phyloP scores from a whole-genome alignment of 805 yeast species.

The Metschnikowia borealis region DNA sequence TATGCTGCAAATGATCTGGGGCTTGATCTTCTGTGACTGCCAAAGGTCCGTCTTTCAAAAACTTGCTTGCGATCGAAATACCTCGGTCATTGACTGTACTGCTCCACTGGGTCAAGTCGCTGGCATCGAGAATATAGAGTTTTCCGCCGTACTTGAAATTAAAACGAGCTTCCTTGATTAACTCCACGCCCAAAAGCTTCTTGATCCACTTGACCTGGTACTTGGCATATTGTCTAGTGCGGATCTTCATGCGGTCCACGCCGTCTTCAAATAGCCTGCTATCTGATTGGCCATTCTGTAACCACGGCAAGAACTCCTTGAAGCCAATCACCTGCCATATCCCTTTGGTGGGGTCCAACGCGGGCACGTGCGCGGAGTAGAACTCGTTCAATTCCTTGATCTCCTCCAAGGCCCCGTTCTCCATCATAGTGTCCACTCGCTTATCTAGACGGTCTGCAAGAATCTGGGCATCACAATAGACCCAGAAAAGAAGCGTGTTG shows the following conservation, averaged over 20 bases:
- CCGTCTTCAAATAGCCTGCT: conserved; percentile 38
- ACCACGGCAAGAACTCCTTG: conserved; percentile 81
- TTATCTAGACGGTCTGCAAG: conserved; percentile 63
- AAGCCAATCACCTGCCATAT: conserved; percentile 95
- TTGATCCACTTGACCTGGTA: conserved; percentile 89
- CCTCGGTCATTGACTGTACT: conserved; percentile 56
- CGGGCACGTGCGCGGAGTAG: conserved; percentile 30
- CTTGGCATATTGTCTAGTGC: conserved; percentile 84
- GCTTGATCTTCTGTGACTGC: conserved; percentile 24
- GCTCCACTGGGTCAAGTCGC: conserved; percentile 63
- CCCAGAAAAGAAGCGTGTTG: conserved; percentile 74
- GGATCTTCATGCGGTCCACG: conserved; percentile 70
- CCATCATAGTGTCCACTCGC: conserved; percentile 83
- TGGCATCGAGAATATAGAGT: conserved; percentile 69
- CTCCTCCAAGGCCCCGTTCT: conserved; percentile 65
- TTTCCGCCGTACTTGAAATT: conserved; percentile 57
- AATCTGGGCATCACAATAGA: conserved; percentile 59
- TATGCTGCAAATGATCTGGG: conserved; percentile 22
- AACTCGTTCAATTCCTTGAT: conserved; percentile 53
- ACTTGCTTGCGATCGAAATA: conserved; percentile 39
- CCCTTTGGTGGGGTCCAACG: conserved; percentile 63
- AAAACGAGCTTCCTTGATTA: conserved; percentile 44
- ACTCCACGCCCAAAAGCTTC: conserved; percentile 61
- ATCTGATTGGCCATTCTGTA: conserved; percentile 21
- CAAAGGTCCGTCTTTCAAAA: conserved; percentile 26